Evolutionary conservation across 1,139 yeast species (phyloP), one percentile per base, ranked within the genome.

Genomic region (Yamadazyma dushanensis): DNA sequence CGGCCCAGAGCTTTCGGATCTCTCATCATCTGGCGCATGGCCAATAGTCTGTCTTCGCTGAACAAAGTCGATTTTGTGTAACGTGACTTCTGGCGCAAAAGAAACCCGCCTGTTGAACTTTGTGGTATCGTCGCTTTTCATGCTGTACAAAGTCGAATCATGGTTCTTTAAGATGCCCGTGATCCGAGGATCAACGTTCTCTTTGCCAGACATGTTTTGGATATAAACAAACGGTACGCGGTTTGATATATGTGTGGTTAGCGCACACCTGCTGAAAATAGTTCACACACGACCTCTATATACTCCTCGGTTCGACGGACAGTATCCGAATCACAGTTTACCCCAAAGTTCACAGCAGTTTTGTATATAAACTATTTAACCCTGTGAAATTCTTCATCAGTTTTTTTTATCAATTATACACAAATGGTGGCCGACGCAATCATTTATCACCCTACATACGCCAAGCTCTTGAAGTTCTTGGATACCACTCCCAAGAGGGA

Each of bases 11-110:
- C 14, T 4, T 25, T 18, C n/a, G 9, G 18, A 3, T 25, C 27
- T 8, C 16, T 18, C 18, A 15, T 25, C 16, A 3, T 10, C 8
- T 3, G 41, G 38, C 6, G 36, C 29, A 32, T 38, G 40, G 1
- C 51, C 50, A 19, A 47, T 46, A 8, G 51, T 47, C 30, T 44
- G 49, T 30, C 50, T 36, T 17, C 50, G 55, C 2, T 77, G 73
- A 5, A 74, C 62, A 39, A 73, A 58, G 42, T 76, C 80, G 37
- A 82, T 76, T 47, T 80, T 80, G 54, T 82, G 88, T 24, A 83
- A 59, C 0, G 88, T 82, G 0, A 82, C 89, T 49, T 82, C 89
- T 1, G 87, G 87, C 2, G 88, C 87, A 63, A 83, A 83, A 1
- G 87, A 80, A 0, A 83, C 89, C 24, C 89, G 57, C 46, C 89